Base-by-base conservation (phyloP, 768 basidiomycete species). In the Mycena belliarum region DNA sequence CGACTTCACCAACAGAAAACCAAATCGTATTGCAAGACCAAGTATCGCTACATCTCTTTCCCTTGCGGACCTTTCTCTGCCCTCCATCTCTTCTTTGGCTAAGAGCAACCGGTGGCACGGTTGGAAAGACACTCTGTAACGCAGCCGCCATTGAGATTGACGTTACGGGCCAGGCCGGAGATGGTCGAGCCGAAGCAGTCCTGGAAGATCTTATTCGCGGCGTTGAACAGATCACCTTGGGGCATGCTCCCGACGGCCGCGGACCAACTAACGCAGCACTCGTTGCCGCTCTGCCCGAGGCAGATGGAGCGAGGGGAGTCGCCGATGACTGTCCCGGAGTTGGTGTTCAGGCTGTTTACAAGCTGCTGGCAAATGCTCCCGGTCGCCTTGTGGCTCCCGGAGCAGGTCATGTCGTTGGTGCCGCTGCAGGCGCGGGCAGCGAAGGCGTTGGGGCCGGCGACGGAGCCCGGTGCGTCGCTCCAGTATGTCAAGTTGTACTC, bases 401-500 rank as follows among this genome's bases (percentile, higher is more conserved):
- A 47, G 46, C 29, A 47, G 29, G 46, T 47, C 20, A 47, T 29
- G 46, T 47, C 46, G 46, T 47, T 47, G 29, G 15, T 29, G 8
- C 46, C 46, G 46, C 46, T 47, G 46, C 46, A 47, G 6, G 28
- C 25, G 12, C 46, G 46, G 20, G n/a, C 16, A 32, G 18, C 46
- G 6, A 47, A 16, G 2, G 28, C 28, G 29, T 23, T 20, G 46
- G 4, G 33, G 7, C 16, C 16, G 12, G 26, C 46, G 23, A n/a
- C 6, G 23, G 42, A n/a, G 14, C 23, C 25, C 10, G 43, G 23
- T 7, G 44, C 33, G 20, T 47, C 52, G 26, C 35, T 29, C 52
- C 52, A 54, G 20, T 47, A 29, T 11, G 52, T 54, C 15, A 54
- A 21, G 45, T 40, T 54, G 52, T 54, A 54, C 12, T 54, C 5